Evolutionary conservation across 495 filamentous ascomycete species (phyloP), one percentile per base, ranked within the genome.

Genomic region (Aspergillus egyptiacus): DNA sequence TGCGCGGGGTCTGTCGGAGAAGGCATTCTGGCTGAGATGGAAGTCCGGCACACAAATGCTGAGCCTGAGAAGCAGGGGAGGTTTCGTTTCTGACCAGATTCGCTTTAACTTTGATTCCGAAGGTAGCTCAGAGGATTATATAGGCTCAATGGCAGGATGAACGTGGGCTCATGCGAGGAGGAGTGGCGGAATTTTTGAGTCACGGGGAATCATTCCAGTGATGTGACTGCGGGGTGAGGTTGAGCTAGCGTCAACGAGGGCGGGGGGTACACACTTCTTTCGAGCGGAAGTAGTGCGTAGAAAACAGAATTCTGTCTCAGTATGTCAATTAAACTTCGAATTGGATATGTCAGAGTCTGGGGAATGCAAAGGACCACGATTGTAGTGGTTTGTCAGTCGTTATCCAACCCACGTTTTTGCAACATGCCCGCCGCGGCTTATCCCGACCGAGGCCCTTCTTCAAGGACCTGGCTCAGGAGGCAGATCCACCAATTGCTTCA

Each of bases 1-100:
- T 64, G 61, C 30, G 49, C 53, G 25, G 60, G 46, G 9, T 71
- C 63, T 33, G 65, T 64, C 17, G 62, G 51, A 7, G 67, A 62
- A 51, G 68, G 63, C 71, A 74, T 74, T 20, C 42, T 57, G 60
- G 17, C 9, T 31, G 9, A 10, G 10, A 31, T 31, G 52, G 32
- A 31, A 13, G 37, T 37, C 25, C 42, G 17, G 13, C 14, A 14
- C 28, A 2, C 15, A 13, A 18, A 43, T 30, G 10, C 2, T 39
- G 10, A 5, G 1, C 41, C 13, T 10, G 20, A 18, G 9, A 8
- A 36, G 32, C 28, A 36, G 20, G 17, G 20, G 15, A 25, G 13
- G n/a, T 0, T 18, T 17, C 2, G 22, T 6, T 25, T 33, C n/a
- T n/a, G n/a, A 39, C 11, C 4, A 20, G 9, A 15, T 24, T 14